A percentile compares a stretch with the other conserved stretches of the same genome.
Evolutionary conservation across 257 asterid genomes (phyloP).

Genomic region (Solanum medicagineum): DNA sequence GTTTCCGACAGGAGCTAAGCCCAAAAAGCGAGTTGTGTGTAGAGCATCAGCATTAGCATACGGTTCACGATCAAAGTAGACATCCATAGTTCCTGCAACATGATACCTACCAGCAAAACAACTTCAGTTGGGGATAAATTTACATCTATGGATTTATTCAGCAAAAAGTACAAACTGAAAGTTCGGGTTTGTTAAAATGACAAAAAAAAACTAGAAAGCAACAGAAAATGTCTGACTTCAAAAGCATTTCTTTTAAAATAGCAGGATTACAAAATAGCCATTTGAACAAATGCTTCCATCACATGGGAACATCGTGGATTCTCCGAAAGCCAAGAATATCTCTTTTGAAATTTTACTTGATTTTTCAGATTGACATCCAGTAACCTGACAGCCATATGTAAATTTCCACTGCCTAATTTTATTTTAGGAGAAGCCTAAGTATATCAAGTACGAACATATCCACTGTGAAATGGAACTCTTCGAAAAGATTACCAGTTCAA

Average conservation of each 20-base stretch:
- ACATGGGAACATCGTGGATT: neutral
- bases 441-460: neutral
- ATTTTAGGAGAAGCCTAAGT: neutral
- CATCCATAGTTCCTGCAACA: constrained; percentile 72
- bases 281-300: neutral
- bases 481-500: neutral
- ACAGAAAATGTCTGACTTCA: neutral
- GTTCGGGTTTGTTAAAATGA: neutral
- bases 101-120: constrained; percentile 55
- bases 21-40: constrained; percentile 88
- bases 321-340: neutral
- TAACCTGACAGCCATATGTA: neutral
- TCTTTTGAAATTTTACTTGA: neutral
- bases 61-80: constrained; percentile 82
- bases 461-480: neutral
- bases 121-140: constrained; percentile 8
- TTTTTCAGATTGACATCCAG: neutral
- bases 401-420: neutral
- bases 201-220: neutral
- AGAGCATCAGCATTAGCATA: constrained; percentile 59
- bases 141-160: neutral
- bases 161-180: neutral
- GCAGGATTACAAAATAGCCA: neutral
- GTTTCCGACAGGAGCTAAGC: constrained; percentile 90
- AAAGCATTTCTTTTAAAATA: neutral